Evolutionary conservation across 1,284 basidiomycete species (phyloP).

Genomic region (Ustilago shanxiensis): DNA sequence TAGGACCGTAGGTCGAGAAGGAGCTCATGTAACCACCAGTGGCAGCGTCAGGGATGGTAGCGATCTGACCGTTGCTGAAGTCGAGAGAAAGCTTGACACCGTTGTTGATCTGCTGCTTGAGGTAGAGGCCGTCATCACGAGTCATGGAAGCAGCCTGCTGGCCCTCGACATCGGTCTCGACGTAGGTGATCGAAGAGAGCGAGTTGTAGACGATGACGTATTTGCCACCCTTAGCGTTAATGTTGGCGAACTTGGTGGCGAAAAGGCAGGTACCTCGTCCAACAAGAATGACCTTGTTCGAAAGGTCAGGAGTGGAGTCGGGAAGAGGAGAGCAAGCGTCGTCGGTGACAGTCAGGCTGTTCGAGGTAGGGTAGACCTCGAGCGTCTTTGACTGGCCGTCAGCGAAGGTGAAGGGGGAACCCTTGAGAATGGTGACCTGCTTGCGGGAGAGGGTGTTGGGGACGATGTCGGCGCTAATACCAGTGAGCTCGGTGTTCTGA

Average conservation of each 20-base stretch:
- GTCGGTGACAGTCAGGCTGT: conserved; percentile 45
- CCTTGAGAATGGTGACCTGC: conserved; percentile 46
- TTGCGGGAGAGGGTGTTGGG: conserved; percentile 37
- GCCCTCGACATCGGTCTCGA: conserved; percentile 32
- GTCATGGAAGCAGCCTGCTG: conserved; percentile 55
- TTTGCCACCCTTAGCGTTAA: conserved; percentile 69
- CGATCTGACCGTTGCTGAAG: conserved; percentile 73
- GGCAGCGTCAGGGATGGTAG: conserved; percentile 69
- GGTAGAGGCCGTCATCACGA: conserved; percentile 62
- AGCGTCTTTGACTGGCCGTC: conserved; percentile 35
- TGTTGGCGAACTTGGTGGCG: conserved; percentile 57
- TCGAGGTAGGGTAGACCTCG: conserved; percentile 53
- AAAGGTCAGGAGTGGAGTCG: conserved; percentile 54
- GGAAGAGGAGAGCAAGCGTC: conserved; percentile 55
- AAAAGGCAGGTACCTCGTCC: conserved; percentile 63
- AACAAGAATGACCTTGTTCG: conserved; percentile 56
- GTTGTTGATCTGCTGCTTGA: conserved; percentile 71
- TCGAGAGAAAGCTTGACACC: conserved; percentile 72
- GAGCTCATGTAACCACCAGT: conserved; percentile 75
- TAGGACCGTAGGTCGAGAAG: conserved; percentile 76
- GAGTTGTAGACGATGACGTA: conserved; percentile 60
- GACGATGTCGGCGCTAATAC: conserved; percentile 44
- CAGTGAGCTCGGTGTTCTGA: conserved; percentile 64
- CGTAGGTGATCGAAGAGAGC: conserved; percentile 65
- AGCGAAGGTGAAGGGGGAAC: conserved; percentile 48